Evolutionary conservation across 257 asterid species (phyloP), one percentile per base, ranked within the genome.

Genomic region (Lycium ferocissimum): DNA sequence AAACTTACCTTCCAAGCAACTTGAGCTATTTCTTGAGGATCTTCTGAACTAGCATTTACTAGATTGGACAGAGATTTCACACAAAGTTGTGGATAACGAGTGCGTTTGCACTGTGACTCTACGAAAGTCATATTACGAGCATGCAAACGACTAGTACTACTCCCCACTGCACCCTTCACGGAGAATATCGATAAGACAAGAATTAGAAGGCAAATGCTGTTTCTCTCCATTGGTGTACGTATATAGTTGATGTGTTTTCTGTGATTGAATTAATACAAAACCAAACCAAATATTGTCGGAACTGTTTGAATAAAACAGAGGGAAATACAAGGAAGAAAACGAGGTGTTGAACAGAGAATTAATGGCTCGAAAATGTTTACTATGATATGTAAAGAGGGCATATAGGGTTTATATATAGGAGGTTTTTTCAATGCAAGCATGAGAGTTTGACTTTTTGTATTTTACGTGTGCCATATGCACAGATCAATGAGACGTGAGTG

Each of bases 1-100:
- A 91, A 51, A 70, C 94, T 93, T 45, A 93, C 93, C 58, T 51
- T 84, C 12, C 93, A 84, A 1, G 98, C 93, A 8, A 91, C 33
- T 7, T 88, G 94, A 13, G 94, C 94, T 13, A 94, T 45, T 37
- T 86, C 88, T 15, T 88, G 92, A 0, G 88, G 93, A 13, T 90
- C 90, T 47, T 89, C 84, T 0, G 87, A 15, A 0, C 84, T 86
- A 0, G 94, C 83, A 33, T 63, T 17, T 0, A 85, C 90, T n/a
- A 86, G 88, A 82, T 17, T 72, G 0, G 92, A 86, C 11, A 93
- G 87, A 10, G 80, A 86, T 3, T 84, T 88, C 10, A 83, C 78
- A 38, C 98, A 93, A 35, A 92, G 80, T 9, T 73, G 76, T 0
- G 87, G 84, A 10, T 93, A 92, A 10, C 85, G 91, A 1, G 95